Evolutionary conservation across 495 filamentous ascomycete species (phyloP).

Genomic region (Hypoxylon fuscum): DNA sequence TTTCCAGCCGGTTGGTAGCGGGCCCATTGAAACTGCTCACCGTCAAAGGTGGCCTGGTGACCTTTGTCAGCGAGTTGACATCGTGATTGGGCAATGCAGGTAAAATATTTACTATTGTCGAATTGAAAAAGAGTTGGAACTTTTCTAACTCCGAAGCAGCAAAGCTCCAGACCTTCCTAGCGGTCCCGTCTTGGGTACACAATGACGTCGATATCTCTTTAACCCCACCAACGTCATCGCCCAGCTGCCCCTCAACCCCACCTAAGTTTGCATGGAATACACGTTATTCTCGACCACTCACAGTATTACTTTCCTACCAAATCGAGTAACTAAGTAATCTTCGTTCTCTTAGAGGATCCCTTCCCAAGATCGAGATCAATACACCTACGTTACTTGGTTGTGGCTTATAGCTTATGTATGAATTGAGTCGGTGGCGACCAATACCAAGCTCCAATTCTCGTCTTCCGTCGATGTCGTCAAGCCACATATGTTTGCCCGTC

Average conservation of each 20-base stretch:
- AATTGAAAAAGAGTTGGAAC: slow-evolving; percentile 1
- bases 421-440: slow-evolving; percentile 23
- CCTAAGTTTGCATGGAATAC: no score
- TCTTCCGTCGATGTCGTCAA: slow-evolving; percentile 19
- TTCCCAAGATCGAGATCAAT: slow-evolving; percentile 33
- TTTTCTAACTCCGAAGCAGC: slow-evolving; percentile 9
- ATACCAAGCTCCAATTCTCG: slow-evolving; percentile 27
- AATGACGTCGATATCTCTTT: slow-evolving; percentile 34
- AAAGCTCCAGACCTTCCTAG: slow-evolving; percentile 1
- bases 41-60: no score
- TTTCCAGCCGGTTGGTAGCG: slow-evolving; percentile 9
- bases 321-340: neutral
- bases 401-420: slow-evolving; percentile 9
- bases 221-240: slow-evolving; percentile 40
- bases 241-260: slow-evolving; percentile 15
- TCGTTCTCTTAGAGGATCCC: slow-evolving; percentile 8
- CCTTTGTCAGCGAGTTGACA: slow-evolving; percentile 17
- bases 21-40: neutral
- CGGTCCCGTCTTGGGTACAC: slow-evolving; percentile 2
- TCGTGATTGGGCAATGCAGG: neutral
- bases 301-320: slow-evolving; percentile 5
- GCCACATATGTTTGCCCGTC: slow-evolving; percentile 18
- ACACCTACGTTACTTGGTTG: slow-evolving; percentile 5
- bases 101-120: no score
- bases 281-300: slow-evolving; percentile 22